Evolutionary conservation across 176 grass and related monocot genomes (phyloP).

Genomic region (Neostapfia colusana): DNA sequence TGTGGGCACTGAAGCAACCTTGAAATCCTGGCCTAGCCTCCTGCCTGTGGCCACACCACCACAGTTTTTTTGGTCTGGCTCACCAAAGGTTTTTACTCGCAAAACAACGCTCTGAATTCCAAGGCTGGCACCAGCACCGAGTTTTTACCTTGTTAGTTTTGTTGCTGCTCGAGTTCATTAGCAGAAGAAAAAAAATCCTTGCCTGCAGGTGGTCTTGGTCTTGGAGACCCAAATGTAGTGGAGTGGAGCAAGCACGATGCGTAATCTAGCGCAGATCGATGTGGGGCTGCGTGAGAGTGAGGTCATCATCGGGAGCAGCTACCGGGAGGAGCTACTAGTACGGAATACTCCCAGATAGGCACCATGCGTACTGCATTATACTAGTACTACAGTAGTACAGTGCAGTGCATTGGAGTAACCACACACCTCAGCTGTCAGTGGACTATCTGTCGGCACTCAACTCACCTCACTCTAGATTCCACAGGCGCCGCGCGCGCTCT

Average conservation of each 20-base stretch:
- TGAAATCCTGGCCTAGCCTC: slow-evolving; percentile 18
- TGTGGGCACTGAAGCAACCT: slow-evolving; percentile 38
- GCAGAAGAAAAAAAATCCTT: slow-evolving; percentile 6
- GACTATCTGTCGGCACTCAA: slow-evolving; percentile 48
- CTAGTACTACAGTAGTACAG: not conserved
- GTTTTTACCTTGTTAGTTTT: not conserved
- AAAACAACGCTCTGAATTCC: slow-evolving; percentile 22
- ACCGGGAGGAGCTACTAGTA: not conserved
- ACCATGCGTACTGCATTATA: not conserved
- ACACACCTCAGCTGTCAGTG: slow-evolving; percentile 39
- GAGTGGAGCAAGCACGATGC: not conserved
- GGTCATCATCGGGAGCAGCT: slow-evolving; percentile 32
- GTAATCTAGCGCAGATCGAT: not conserved
- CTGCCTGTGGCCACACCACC: slow-evolving; percentile 26
- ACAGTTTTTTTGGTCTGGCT: slow-evolving; percentile 26
- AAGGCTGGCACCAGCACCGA: slow-evolving; percentile 13
- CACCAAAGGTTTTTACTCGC: slow-evolving; percentile 33
- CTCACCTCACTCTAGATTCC: slow-evolving; percentile 29
- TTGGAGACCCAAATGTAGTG: slow-evolving; percentile 2
- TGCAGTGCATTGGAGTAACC: slow-evolving; percentile 33
- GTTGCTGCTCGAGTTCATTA: not conserved
- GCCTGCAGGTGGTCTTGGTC: not conserved
- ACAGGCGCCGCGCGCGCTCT: not conserved
- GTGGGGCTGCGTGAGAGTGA: slow-evolving; percentile 23
- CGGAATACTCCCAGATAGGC: slow-evolving; percentile 2